Base-by-base conservation (phyloP, 108 stramenopile species). In the Nitzschia sp. region DNA sequence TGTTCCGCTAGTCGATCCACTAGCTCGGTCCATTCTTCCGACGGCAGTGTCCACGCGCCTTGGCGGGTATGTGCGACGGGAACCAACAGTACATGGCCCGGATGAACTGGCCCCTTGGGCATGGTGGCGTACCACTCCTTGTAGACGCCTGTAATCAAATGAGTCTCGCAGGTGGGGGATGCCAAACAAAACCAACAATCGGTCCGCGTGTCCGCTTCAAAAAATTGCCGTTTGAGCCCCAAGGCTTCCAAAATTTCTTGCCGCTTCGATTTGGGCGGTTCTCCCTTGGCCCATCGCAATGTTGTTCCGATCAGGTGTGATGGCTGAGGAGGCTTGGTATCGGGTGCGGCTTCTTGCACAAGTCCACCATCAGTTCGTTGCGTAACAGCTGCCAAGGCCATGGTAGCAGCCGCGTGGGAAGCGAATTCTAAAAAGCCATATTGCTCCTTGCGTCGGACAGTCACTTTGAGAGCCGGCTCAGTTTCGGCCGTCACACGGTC, bases 101-200 rank as follows among this genome's bases (percentile, higher is more conserved):
- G 81, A 58, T 80, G 77, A 34, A 93, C 77, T 1, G 88, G 84
- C 36, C 95, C 95, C 64, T 96, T 96, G 24, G 95, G 91, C 92
- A 91, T 91, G 67, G 86, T 70, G 13, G 91, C 64, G 66, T 94
- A 96, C 65, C 79, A 82, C 24, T 79, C 56, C 19, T 91, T 66
- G 53, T 78, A 85, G 5, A 96, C 86, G 47, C 79, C 80, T 8
- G 87, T 85, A 66, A 96, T 91, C 34, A 96, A 60, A 77, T 96
- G 95, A 28, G 87, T 94, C 62, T 96, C 95, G 67, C 92, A 96
- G 5, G 83, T 80, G 11, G 91, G 86, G 6, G 86, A 88, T 5
- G 95, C 87, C 45, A 96, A 71, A 63, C 95, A 96, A 72, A 96
- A 96, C 95, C 95, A 96, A 68, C 95, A 96, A 68, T 94, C 91